These are phyloP conservation scores for Cylindrotheca fusiformis DNA, from an alignment of 108 stramenopile species.

Conservation along the genomic window DNA sequence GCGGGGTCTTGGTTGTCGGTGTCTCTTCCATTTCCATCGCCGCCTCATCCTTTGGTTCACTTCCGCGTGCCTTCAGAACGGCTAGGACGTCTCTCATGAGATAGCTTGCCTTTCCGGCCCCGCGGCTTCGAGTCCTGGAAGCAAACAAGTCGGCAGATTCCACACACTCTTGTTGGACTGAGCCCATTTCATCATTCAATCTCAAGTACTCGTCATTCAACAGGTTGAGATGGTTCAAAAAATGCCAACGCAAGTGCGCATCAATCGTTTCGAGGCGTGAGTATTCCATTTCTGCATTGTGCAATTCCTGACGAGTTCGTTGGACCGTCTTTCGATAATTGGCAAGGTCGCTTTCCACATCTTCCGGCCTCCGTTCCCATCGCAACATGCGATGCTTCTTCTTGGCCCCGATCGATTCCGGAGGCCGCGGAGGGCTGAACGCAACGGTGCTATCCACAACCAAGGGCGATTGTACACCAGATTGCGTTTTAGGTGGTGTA, in stretches of 20 bases:
- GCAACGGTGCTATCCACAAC: constrained; percentile 67
- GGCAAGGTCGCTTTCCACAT: constrained; percentile 70
- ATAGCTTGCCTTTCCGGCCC: constrained; percentile 37
- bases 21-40: constrained; percentile 8
- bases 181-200: constrained; percentile 47
- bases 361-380: constrained; percentile 78
- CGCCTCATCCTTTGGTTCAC: constrained; percentile 24
- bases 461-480: constrained; percentile 41
- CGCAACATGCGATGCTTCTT: constrained; percentile 76
- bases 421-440: constrained; percentile 85
- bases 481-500: constrained; percentile 8
- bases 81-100: constrained; percentile 69
- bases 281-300: constrained; percentile 52
- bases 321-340: constrained; percentile 80
- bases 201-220: constrained; percentile 50
- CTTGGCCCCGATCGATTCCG: constrained; percentile 77
- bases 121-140: constrained; percentile 51
- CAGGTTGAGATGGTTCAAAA: constrained; percentile 49
- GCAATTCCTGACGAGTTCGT: constrained; percentile 65
- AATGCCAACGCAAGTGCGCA: constrained; percentile 58
- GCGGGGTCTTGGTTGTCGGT: not conserved
- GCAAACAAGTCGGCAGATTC: constrained; percentile 55
- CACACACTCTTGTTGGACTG: constrained; percentile 50
- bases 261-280: constrained; percentile 59
- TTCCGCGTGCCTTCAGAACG: constrained; percentile 46